These are phyloP conservation scores for Botryosphaeria agaves DNA, from an alignment of 2,329 filamentous ascomycete genomes.

Conservation along the genomic window DNA sequence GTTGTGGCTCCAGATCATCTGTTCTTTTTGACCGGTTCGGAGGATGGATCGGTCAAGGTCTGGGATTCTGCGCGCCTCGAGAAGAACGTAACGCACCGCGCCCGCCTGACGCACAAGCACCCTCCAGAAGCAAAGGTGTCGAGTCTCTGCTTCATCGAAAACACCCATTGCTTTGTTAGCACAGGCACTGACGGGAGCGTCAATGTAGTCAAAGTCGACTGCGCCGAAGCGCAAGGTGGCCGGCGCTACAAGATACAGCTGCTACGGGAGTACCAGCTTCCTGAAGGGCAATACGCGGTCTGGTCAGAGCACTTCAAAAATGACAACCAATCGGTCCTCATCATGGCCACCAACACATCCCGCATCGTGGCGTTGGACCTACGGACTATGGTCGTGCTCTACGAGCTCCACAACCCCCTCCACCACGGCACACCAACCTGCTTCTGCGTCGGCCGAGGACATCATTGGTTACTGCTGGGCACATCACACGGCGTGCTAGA, in stretches of 20 bases:
- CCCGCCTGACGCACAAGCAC: constrained; percentile 72
- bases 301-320: constrained; percentile 87
- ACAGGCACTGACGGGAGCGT: constrained; percentile 82
- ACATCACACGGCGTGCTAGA: constrained; percentile 87
- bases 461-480: constrained; percentile 80
- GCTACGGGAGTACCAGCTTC: constrained; percentile 67
- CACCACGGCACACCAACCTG: constrained; percentile 85
- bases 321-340: constrained; percentile 63
- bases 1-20: constrained; percentile 73
- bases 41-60: constrained; percentile 78
- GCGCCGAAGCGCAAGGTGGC: constrained; percentile 35
- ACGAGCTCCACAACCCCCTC: constrained; percentile 67
- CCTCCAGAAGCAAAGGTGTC: constrained; percentile 54
- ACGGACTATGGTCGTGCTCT: constrained; percentile 68
- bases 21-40: constrained; percentile 87
- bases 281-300: constrained; percentile 56
- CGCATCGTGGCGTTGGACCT: constrained; percentile 74
- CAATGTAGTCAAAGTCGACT: constrained; percentile 73
- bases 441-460: constrained; percentile 72
- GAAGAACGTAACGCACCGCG: constrained; percentile 75
- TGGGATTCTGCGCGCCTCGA: constrained; percentile 89
- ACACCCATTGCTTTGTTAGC: constrained; percentile 84
- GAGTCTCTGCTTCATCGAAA: constrained; percentile 78
- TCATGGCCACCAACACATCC: constrained; percentile 75
- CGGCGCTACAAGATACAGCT: constrained; percentile 65